These are phyloP conservation scores for Sporopachydermia cereana DNA, from an alignment of 1,139 yeast genomes.

Conservation along the genomic window DNA sequence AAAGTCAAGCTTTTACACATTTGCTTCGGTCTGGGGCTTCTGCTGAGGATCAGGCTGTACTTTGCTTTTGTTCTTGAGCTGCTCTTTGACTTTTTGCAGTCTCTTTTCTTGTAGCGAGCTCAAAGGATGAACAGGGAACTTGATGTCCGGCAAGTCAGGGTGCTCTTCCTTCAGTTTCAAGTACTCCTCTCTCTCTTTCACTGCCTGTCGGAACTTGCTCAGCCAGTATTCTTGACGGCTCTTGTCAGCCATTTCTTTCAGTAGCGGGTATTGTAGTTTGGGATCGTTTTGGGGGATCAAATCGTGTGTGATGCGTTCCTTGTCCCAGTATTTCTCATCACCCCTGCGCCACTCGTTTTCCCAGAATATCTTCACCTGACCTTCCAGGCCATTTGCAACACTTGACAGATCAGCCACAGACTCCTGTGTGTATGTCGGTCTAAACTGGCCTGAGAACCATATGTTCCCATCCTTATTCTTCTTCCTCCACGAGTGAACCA, in stretches of 20 bases:
- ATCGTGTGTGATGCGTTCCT: slow-evolving; percentile 43
- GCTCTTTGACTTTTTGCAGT: not conserved
- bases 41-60: too few relatives aligned
- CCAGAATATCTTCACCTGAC: slow-evolving; percentile 55
- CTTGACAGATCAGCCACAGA: slow-evolving; percentile 80
- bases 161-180: not conserved
- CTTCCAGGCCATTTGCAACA: slow-evolving; percentile 51
- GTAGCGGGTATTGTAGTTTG: slow-evolving; percentile 50
- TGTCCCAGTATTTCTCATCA: slow-evolving; percentile 53
- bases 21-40: too few relatives aligned
- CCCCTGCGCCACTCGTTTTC: slow-evolving; percentile 84
- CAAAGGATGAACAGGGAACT: not conserved
- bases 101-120: not conserved
- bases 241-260: slow-evolving; percentile 41
- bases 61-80: too few relatives aligned
- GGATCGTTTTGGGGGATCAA: slow-evolving; percentile 50
- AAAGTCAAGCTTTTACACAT: too few relatives aligned
- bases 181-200: slow-evolving; percentile 1
- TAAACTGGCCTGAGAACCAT: slow-evolving; percentile 77
- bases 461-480: slow-evolving; percentile 68
- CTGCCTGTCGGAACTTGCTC: slow-evolving; percentile 1
- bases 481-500: slow-evolving; percentile 58
- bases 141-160: not conserved
- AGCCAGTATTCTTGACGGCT: slow-evolving; percentile 19
- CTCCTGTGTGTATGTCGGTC: slow-evolving; percentile 87